Base-by-base conservation (phyloP, 2,329 filamentous ascomycete species). In the Neonectria hederae region DNA sequence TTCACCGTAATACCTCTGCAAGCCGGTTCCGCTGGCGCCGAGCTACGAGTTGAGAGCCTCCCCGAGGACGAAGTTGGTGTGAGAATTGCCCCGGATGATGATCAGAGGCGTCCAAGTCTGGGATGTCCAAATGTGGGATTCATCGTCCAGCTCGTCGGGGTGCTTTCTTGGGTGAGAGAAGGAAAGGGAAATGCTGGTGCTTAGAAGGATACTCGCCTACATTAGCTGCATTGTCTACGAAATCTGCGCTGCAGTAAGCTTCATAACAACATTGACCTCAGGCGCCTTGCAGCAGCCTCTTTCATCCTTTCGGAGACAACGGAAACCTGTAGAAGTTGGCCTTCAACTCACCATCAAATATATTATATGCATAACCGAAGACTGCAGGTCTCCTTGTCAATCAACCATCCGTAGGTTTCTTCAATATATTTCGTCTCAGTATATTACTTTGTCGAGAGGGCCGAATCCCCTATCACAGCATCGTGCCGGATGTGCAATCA, bases 51-150 rank as follows among this genome's bases (percentile, higher is more conserved):
- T 48, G 30, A 54, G 32, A 10, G 49, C 57, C 19, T 60, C 42
- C 3, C 48, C 57, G 38, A 60, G 40, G 10, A 52, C 42, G 38
- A 60, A 60, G 22, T 21, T 19, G 3, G 57, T 45, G 40, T 60
- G 49, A 1, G 49, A 22, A n/a, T 60, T 38, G 4, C 22, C 45
- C 57, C 49, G 54, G 26, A 42, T 30, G 14, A 54, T 28, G 13
- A 60, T 19, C 40, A 49, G 30, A 2, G n/a, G n/a, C n/a, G n/a
- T n/a, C n/a, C n/a, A n/a, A n/a, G n/a, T n/a, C n/a, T n/a, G n/a
- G n/a, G n/a, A n/a, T 35, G 4, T 35, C 5, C 5, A 35, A 17
- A 5, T 35, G 32, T 7, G 30, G 30, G 30, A 13, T 11, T 2
- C 5, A 11, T 32, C 11, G 30, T 32, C 30, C 11, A 32, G 22